A percentile compares a stretch with the other conserved stretches of the same genome.
These are phyloP conservation scores for Pseudogymnoascus sp. DNA, from an alignment of 2,329 filamentous ascomycete species.

Conservation along the genomic window DNA sequence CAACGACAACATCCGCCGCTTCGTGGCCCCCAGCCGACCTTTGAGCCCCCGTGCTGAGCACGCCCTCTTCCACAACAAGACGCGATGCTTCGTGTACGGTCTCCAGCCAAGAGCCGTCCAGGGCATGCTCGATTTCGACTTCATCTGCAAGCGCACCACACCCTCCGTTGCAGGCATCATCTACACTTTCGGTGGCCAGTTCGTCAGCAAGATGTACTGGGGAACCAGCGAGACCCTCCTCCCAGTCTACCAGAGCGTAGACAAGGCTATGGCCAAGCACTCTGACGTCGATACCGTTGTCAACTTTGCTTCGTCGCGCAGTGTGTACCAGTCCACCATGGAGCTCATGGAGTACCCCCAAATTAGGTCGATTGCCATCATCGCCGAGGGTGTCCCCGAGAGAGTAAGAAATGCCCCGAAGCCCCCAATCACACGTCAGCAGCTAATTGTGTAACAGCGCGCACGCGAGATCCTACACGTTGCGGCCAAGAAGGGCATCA, in stretches of 20 bases:
- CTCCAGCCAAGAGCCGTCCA: constrained; percentile 91
- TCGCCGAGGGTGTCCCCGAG: constrained; percentile 98
- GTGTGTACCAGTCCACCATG: constrained; percentile 97
- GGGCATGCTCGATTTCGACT: constrained; percentile 98
- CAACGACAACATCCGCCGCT: constrained; percentile 98
- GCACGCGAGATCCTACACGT: constrained; percentile 96
- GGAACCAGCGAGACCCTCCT: constrained; percentile 98
- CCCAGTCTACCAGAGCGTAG: constrained; percentile 91
- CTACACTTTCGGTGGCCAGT: constrained; percentile 99
- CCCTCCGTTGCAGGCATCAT: constrained; percentile 98
- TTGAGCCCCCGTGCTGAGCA: constrained; percentile 81
- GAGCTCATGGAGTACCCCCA: constrained; percentile 96
- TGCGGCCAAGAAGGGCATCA: constrained; percentile 96
- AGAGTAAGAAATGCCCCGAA: constrained; percentile 55
- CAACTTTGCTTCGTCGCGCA: constrained; percentile 98
- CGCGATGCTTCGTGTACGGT: constrained; percentile 99
- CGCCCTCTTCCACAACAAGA: constrained; percentile 98
- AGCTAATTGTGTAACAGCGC: constrained; percentile 47
- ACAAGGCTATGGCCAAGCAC: constrained; percentile 94
- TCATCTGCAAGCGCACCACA: constrained; percentile 98
- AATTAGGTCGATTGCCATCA: constrained; percentile 98
- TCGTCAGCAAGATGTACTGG: constrained; percentile 99
- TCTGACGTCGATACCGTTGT: constrained; percentile 93
- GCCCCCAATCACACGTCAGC: constrained; percentile 12
- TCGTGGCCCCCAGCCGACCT: constrained; percentile 84